Base-by-base conservation (phyloP, 2,329 filamentous ascomycete species). In the Helotiales sp. region DNA sequence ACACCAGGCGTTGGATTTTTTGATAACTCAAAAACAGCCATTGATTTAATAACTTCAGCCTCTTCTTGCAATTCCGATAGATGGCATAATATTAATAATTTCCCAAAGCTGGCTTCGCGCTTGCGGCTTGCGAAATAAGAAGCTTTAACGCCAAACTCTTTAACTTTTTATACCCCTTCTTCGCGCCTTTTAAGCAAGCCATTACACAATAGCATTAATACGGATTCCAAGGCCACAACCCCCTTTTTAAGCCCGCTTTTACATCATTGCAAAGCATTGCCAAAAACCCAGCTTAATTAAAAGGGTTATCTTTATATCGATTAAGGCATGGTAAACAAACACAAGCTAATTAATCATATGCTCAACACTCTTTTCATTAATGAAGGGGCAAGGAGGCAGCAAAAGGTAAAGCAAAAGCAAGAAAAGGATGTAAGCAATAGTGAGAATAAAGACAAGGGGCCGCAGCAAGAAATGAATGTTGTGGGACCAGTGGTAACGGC, bases 31-130 rank as follows among this genome's bases (percentile, higher is more conserved):
- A 61, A 68, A 50, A 67, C 26, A n/a, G 34, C 61, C 24, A 57
- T 68, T 47, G 32, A 70, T 64, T 70, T 57, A 47, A 71, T 28
- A 71, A 71, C 60, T 64, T 64, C 54, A 45, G 66, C 68, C 49
- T 54, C 49, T 70, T 52, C 64, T 71, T 43, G 17, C 32, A 70
- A 32, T 69, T 60, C 61, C 63, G 61, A 73, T 64, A 30, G 4
- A 22, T 70, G 40, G 61, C 64, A 72, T 64, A 63, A 71, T 67
- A 71, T 72, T 68, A 52, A 73, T 72, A 22, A 73, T 61, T 68
- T 70, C 20, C 67, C 34, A 54, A 59, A 72, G 64, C 60, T 55
- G 49, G 54, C 66, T n/a, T 26, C 13, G 54, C 69, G 60, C 66
- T 70, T 71, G 54, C 61, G 6, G 59, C 64, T 52, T 58, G 20